A percentile compares a stretch with the other conserved stretches of the same genome.
Conservation (phyloP, 805 yeast species). For the Cyberlindnera mississippiensis region DNA sequence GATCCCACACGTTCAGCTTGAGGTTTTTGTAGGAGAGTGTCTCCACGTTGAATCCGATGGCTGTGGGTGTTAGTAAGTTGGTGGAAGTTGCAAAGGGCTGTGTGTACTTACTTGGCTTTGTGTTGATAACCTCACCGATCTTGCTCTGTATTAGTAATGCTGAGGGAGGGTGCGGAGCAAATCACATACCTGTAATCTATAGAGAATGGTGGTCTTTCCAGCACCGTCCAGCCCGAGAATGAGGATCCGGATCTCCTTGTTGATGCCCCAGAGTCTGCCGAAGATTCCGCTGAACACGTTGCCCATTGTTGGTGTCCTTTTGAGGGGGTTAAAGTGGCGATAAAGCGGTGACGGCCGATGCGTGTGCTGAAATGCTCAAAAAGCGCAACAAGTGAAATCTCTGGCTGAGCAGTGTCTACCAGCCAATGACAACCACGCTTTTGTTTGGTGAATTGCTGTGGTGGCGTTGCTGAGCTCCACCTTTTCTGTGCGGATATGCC, state of each 20-base stretch:
- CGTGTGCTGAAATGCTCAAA: too few relatives aligned
- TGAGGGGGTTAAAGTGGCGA: conserved; percentile 1
- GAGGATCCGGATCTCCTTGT: conserved; percentile 84
- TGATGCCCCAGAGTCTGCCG: conserved; percentile 82
- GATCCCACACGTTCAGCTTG: conserved; percentile 94
- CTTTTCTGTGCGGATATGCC: conserved; percentile 3
- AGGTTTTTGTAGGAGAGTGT: conserved; percentile 84
- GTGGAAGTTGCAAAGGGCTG: neutral
- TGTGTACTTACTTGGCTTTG: conserved; percentile 44
- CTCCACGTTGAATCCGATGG: conserved; percentile 95
- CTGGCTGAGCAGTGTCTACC: too few relatives aligned
- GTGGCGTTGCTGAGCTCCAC: neutral
- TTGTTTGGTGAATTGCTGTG: too few relatives aligned
- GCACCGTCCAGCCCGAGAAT: conserved; percentile 96
- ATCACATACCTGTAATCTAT: conserved; percentile 62
- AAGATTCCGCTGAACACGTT: conserved; percentile 86
- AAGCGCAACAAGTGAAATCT: too few relatives aligned
- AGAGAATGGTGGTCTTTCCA: conserved; percentile 92
- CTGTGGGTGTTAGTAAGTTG: conserved; percentile 4
- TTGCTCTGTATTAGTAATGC: conserved; percentile 19
- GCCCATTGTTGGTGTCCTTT: conserved; percentile 51
- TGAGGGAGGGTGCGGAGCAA: neutral
- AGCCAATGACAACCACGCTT: too few relatives aligned
- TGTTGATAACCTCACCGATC: conserved; percentile 77
- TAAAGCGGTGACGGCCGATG: too few relatives aligned